Evolutionary conservation across 1,284 basidiomycete species (phyloP).

Genomic region (Pseudomicrostroma phylloplanum): DNA sequence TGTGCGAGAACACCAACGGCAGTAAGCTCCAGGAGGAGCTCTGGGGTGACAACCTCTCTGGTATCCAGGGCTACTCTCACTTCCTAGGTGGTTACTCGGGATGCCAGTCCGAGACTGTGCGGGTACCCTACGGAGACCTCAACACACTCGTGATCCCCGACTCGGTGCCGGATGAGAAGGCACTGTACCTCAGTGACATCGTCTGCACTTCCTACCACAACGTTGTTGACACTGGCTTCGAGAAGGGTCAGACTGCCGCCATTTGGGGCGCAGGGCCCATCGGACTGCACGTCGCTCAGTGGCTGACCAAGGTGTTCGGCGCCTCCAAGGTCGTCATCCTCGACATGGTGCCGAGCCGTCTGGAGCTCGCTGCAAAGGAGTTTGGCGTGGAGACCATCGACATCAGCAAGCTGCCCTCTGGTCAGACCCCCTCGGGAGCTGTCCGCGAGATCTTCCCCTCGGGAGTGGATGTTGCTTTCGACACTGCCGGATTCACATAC

Average conservation of each 20-base stretch:
- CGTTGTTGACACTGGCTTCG: conserved; percentile 65
- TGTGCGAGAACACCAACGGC: conserved; percentile 67
- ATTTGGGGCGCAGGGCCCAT: conserved; percentile 64
- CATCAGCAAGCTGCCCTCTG: conserved; percentile 59
- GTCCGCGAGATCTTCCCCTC: conserved; percentile 58
- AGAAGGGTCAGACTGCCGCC: conserved; percentile 63
- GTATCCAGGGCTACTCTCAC: conserved; percentile 58
- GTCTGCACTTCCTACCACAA: conserved; percentile 67
- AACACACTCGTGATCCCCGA: conserved; percentile 66
- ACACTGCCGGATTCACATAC: conserved; percentile 23
- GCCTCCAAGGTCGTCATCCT: conserved; percentile 68
- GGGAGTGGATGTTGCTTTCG: conserved; percentile 27
- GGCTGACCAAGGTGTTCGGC: conserved; percentile 62
- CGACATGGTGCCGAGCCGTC: conserved; percentile 62
- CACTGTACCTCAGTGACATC: conserved; percentile 65
- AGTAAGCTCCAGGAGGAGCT: conserved; percentile 62
- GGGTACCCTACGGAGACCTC: conserved; percentile 65
- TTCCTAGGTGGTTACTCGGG: conserved; percentile 69
- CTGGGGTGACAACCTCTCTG: conserved; percentile 57
- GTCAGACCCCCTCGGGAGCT: no score
- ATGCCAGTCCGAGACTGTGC: conserved; percentile 58
- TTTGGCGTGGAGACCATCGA: conserved; percentile 62
- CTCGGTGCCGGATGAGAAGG: conserved; percentile 43
- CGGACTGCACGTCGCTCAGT: conserved; percentile 61
- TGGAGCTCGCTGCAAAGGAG: conserved; percentile 60